These are phyloP conservation scores for Phylloporus sp. DNA, from an alignment of 1,284 basidiomycete genomes.

Conservation along the genomic window DNA sequence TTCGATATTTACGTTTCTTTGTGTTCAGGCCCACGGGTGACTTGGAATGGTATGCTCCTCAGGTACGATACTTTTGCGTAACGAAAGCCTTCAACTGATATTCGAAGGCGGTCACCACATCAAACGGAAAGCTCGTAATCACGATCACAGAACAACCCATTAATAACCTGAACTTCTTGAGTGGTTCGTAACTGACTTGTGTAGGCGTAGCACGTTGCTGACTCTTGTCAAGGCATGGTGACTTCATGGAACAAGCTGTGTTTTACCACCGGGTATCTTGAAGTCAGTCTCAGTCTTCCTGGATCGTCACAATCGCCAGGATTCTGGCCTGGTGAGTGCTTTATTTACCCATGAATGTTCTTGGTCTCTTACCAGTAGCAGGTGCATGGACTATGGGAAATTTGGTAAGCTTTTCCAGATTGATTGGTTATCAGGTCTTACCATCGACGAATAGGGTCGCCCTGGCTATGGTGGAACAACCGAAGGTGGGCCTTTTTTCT, in stretches of 20 bases:
- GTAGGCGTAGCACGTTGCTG: slow-evolving; percentile 6
- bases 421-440: slow-evolving; percentile 19
- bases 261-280: slow-evolving; percentile 92
- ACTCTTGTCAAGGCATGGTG: slow-evolving; percentile 65
- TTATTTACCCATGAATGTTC: slow-evolving; percentile 7
- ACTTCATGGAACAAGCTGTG: slow-evolving; percentile 92
- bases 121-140: slow-evolving; percentile 79
- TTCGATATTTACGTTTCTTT: slow-evolving; percentile 16
- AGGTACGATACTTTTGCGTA: slow-evolving; percentile 47
- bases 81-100: slow-evolving; percentile 5
- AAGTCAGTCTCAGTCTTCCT: slow-evolving; percentile 83
- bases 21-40: slow-evolving; percentile 77
- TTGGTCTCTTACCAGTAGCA: slow-evolving; percentile 28
- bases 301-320: slow-evolving; percentile 76
- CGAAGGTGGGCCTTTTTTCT: slow-evolving; percentile 53
- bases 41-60: slow-evolving; percentile 86
- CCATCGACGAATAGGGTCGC: slow-evolving; percentile 58
- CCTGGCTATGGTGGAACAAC: slow-evolving; percentile 74
- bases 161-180: slow-evolving; percentile 81
- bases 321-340: slow-evolving; percentile 68
- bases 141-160: slow-evolving; percentile 69
- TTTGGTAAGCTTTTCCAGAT: slow-evolving; percentile 50
- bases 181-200: slow-evolving; percentile 57
- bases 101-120: slow-evolving; percentile 67
- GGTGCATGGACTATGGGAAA: slow-evolving; percentile 88